Evolutionary conservation across 768 basidiomycete species (phyloP).

Genomic region (Panus rudis): DNA sequence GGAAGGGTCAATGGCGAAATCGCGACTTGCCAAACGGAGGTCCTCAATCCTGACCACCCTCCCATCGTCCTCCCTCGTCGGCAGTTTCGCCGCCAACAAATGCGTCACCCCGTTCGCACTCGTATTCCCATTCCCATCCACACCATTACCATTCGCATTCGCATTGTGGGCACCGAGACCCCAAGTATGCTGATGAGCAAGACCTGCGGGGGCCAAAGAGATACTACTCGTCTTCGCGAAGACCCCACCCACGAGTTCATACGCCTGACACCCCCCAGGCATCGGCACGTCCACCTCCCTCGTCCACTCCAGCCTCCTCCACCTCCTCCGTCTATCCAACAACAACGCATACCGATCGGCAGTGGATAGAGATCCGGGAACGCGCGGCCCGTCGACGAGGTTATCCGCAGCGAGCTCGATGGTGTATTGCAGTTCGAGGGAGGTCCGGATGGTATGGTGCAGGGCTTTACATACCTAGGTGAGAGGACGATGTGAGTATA

Average conservation of each 20-base stretch:
- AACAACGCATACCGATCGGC: slow-evolving; percentile 29
- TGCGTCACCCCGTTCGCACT: slow-evolving; percentile 13
- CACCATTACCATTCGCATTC: slow-evolving; percentile 2
- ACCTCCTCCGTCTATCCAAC: slow-evolving; percentile 27
- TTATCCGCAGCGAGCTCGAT: slow-evolving; percentile 27
- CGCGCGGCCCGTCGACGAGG: slow-evolving; percentile 17
- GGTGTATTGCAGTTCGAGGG: slow-evolving; percentile 23
- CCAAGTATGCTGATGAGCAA: too few species aligned
- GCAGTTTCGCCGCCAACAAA: slow-evolving; percentile 23
- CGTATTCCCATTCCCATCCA: too few species aligned
- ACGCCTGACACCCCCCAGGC: slow-evolving; percentile 37
- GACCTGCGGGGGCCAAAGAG: too few species aligned
- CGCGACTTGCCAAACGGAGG: slow-evolving; percentile 36
- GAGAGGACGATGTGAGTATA: neutral
- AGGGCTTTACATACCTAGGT: slow-evolving; percentile 21
- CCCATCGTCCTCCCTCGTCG: slow-evolving; percentile 10
- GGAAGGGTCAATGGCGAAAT: slow-evolving; percentile 61
- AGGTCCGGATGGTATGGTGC: slow-evolving; percentile 12
- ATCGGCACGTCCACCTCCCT: slow-evolving; percentile 20
- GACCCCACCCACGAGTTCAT: slow-evolving; percentile 55
- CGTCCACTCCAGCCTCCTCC: slow-evolving; percentile 27
- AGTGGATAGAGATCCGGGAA: slow-evolving; percentile 11
- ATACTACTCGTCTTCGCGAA: slow-evolving; percentile 49
- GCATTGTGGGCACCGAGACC: neutral
- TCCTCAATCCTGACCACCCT: slow-evolving; percentile 24